Conservation (phyloP, 179 eudicot species). For the Corrigiola litoralis region DNA sequence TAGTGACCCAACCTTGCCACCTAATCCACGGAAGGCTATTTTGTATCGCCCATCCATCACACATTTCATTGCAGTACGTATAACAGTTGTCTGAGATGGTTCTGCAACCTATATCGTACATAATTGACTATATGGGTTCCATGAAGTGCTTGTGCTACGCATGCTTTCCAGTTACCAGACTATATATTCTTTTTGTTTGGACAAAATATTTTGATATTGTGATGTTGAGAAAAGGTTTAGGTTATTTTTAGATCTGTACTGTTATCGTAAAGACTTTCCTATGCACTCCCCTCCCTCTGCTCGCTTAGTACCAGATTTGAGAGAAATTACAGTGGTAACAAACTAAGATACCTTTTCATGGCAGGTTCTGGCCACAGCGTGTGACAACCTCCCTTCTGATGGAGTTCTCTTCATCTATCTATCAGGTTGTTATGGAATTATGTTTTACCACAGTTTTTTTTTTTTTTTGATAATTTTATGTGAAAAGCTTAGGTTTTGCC, state of each 20-base stretch:
- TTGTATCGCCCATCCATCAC: conserved; percentile 75
- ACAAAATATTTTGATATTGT: too few relatives aligned
- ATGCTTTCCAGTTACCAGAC: too few relatives aligned
- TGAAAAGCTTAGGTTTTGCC: conserved; percentile 5
- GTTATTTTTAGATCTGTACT: too few relatives aligned
- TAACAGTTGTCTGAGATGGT: neutral
- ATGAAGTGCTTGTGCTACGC: conserved; percentile 3
- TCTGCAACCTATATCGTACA: neutral
- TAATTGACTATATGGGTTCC: conserved; percentile 3
- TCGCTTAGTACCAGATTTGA: neutral
- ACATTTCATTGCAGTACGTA: conserved; percentile 76
- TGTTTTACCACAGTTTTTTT: conserved; percentile 1
- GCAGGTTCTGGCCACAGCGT: conserved; percentile 81
- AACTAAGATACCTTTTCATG: conserved; percentile 11
- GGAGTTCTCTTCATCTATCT: conserved; percentile 75
- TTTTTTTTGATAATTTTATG: conserved; percentile 1
- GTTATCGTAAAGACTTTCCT: too few relatives aligned
- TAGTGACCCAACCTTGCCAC: conserved; percentile 81
- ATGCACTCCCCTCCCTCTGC: neutral
- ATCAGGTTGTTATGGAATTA: conserved; percentile 43
- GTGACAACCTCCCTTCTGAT: conserved; percentile 85
- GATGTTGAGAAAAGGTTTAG: too few relatives aligned
- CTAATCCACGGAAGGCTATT: conserved; percentile 80
- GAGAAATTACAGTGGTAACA: neutral
- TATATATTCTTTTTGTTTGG: too few relatives aligned